Conservation (phyloP, 225 moss, liverwort and hornwort species). For the Sphagnum tenellum region DNA sequence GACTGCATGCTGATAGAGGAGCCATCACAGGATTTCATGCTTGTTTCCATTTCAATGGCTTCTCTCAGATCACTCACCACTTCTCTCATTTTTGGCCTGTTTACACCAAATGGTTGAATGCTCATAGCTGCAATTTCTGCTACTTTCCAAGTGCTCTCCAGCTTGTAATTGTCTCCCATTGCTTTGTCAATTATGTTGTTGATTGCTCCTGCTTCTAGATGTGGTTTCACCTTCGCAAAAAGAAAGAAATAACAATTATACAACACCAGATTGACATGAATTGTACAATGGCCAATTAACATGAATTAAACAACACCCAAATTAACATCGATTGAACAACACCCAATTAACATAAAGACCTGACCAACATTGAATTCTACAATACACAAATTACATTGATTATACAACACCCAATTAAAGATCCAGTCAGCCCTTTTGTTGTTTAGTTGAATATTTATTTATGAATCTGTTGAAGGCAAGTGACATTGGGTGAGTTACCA, state of each 20-base stretch:
- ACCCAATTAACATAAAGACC: background rate
- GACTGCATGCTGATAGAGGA: too few species aligned
- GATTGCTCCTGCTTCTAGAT: background rate
- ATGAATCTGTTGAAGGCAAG: too few species aligned
- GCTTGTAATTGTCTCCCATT: too few species aligned
- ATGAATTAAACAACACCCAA: background rate
- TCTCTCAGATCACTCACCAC: too few species aligned
- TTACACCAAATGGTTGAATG: slow-evolving; percentile 1
- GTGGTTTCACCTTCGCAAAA: background rate
- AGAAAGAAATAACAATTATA: background rate
- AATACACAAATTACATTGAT: too few species aligned
- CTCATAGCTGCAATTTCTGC: slow-evolving; percentile 17
- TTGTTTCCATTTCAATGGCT: too few species aligned
- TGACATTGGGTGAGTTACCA: background rate
- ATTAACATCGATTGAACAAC: too few species aligned
- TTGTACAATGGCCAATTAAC: background rate
- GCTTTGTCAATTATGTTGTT: background rate
- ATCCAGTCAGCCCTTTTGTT: too few species aligned
- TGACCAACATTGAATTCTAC: too few species aligned
- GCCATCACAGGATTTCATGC: too few species aligned
- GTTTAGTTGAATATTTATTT: too few species aligned
- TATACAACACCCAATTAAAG: too few species aligned
- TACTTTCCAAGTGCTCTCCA: slow-evolving; percentile 22
- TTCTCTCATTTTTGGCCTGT: background rate
- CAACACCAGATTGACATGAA: background rate